Evolutionary conservation across 176 grass and related monocot species (phyloP).

Genomic region (Hyparrhenia diplandra): DNA sequence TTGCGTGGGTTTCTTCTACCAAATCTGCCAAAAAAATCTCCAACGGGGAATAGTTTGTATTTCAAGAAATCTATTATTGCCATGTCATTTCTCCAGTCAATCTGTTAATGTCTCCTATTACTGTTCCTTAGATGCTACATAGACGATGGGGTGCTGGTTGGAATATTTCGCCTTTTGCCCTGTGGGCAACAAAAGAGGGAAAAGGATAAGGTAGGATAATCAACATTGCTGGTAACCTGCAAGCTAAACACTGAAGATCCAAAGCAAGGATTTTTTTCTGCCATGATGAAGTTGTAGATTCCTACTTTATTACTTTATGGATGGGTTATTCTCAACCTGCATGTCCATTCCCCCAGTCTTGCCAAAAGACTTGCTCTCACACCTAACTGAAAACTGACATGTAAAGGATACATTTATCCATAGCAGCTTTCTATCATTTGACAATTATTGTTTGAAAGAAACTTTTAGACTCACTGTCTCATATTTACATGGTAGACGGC

Average conservation of each 20-base stretch:
- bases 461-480: conserved; percentile 20
- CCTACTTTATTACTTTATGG: conserved; percentile 1
- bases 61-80: neutral
- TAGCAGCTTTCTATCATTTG: neutral
- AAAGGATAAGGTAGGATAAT: conserved; percentile 76
- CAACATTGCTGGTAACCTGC: neutral
- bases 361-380: conserved; percentile 8
- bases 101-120: conserved; percentile 13
- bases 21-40: conserved; percentile 57
- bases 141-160: conserved; percentile 89
- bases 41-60: conserved; percentile 54
- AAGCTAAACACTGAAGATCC: conserved; percentile 15
- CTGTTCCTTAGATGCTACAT: conserved; percentile 60
- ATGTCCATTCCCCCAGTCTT: conserved; percentile 20
- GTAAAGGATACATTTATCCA: neutral
- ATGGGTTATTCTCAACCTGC: conserved; percentile 5
- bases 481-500: no score
- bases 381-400: neutral
- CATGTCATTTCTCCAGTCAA: conserved; percentile 22
- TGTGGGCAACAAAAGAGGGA: conserved; percentile 66
- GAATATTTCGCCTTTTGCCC: conserved; percentile 83
- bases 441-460: neutral
- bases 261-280: neutral
- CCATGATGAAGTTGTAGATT: neutral
- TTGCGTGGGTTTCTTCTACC: conserved; percentile 85